Evolutionary conservation across 495 filamentous ascomycete genomes (phyloP).

Genomic region (Tuber aestivum): DNA sequence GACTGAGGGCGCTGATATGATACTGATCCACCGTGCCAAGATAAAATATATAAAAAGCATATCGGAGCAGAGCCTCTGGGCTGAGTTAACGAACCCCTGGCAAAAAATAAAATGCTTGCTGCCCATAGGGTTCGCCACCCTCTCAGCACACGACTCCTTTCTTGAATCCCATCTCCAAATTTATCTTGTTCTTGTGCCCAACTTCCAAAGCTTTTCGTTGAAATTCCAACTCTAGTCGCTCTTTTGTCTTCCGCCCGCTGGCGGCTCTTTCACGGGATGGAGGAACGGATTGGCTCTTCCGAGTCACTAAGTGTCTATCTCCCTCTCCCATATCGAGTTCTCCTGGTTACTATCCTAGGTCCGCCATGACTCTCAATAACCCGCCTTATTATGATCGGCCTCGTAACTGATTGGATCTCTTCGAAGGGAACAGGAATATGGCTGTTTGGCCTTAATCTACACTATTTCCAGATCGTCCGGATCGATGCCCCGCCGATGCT

Average conservation of each 20-base stretch:
- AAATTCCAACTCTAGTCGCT: constrained; percentile 15
- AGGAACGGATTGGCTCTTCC: constrained; percentile 15
- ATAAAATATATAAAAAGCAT: neutral
- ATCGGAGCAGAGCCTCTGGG: constrained; percentile 19
- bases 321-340: constrained; percentile 41
- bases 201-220: neutral
- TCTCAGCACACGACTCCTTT: constrained; percentile 19
- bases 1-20: neutral
- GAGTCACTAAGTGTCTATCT: constrained; percentile 36
- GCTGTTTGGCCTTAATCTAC: constrained; percentile 41
- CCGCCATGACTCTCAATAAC: constrained; percentile 13
- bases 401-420: neutral
- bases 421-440: constrained; percentile 33
- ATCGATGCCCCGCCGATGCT: constrained; percentile 37
- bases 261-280: constrained; percentile 17
- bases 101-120: constrained; percentile 1
- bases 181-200: neutral
- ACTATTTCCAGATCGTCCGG: constrained; percentile 39
- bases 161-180: neutral
- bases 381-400: neutral
- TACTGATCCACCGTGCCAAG: constrained; percentile 15
- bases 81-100: constrained; percentile 20
- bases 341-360: constrained; percentile 39
- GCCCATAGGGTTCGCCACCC: neutral
- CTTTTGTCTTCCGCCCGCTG: constrained; percentile 9